phyloP scores from a whole-genome alignment of 106 monocot species.

The Dioscorea dumetorum region DNA sequence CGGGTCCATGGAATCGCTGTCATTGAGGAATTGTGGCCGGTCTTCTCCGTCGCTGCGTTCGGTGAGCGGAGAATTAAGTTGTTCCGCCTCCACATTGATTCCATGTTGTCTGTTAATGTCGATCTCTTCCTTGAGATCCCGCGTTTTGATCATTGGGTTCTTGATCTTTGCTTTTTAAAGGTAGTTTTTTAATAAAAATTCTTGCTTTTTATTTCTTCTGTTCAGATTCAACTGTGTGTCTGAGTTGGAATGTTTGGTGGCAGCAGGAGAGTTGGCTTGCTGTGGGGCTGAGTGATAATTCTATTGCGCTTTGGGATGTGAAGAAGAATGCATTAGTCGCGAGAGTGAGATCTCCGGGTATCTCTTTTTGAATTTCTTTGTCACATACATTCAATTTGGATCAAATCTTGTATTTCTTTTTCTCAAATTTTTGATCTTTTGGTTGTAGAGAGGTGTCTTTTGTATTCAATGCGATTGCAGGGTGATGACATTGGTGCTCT shows the following conservation, averaged over 20 bases:
- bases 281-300: conserved; percentile 88
- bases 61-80: conserved; percentile 78
- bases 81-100: conserved; percentile 7
- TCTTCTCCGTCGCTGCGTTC: conserved; percentile 40
- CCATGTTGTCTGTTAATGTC: conserved; percentile 6
- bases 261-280: conserved; percentile 52
- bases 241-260: background rate
- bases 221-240: background rate
- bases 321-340: conserved; percentile 1
- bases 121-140: conserved; percentile 44
- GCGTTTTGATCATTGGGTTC: conserved; percentile 90
- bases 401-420: conserved; percentile 1
- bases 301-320: conserved; percentile 79
- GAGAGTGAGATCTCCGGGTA: conserved; percentile 62
- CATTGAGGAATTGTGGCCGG: background rate
- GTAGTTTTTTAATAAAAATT: conserved; percentile 12
- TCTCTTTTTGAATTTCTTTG: conserved; percentile 1
- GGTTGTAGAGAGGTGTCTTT: conserved; percentile 66
- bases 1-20: conserved; percentile 71
- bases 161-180: conserved; percentile 62
- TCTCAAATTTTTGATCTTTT: background rate
- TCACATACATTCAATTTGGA: background rate
- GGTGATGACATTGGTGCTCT: conserved; percentile 46
- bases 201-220: background rate
- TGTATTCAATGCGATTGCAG: conserved; percentile 85